These are phyloP conservation scores for Penicillium sp. DNA, from an alignment of 2,329 filamentous ascomycete species.

Conservation along the genomic window DNA sequence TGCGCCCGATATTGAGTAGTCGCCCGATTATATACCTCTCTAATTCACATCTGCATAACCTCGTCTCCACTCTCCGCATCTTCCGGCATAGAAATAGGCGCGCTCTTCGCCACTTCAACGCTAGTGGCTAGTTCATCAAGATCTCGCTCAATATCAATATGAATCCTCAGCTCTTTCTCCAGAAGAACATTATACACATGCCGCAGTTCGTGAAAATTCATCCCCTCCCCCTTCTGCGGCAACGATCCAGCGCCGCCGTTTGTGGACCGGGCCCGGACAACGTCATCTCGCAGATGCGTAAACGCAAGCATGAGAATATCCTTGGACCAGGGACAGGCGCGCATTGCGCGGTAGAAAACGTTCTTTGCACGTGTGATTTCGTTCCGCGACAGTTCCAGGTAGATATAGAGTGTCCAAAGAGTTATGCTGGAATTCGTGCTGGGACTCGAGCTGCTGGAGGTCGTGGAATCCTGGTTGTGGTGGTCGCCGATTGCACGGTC, in stretches of 20 bases:
- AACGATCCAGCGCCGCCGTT: not conserved
- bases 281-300: constrained; percentile 42
- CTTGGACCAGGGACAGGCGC: constrained; percentile 67
- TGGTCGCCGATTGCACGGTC: constrained; percentile 54
- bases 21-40: not conserved
- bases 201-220: constrained; percentile 55
- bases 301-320: constrained; percentile 64
- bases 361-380: constrained; percentile 51
- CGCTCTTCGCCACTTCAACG: constrained; percentile 21
- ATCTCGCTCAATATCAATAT: constrained; percentile 57
- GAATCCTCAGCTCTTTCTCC: constrained; percentile 66
- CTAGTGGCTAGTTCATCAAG: constrained; percentile 39
- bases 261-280: constrained; percentile 7
- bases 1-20: not conserved
- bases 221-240: constrained; percentile 25
- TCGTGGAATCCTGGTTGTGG: constrained; percentile 26
- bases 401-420: constrained; percentile 59
- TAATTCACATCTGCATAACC: constrained; percentile 17
- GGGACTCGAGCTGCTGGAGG: constrained; percentile 5
- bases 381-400: constrained; percentile 52
- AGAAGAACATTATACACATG: constrained; percentile 61
- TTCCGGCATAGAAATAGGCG: constrained; percentile 36
- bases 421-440: constrained; percentile 46
- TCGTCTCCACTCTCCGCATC: constrained; percentile 35
- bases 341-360: constrained; percentile 61